Base-by-base conservation (phyloP, 495 filamentous ascomycete genomes). In the Penicillium waksmanii region DNA sequence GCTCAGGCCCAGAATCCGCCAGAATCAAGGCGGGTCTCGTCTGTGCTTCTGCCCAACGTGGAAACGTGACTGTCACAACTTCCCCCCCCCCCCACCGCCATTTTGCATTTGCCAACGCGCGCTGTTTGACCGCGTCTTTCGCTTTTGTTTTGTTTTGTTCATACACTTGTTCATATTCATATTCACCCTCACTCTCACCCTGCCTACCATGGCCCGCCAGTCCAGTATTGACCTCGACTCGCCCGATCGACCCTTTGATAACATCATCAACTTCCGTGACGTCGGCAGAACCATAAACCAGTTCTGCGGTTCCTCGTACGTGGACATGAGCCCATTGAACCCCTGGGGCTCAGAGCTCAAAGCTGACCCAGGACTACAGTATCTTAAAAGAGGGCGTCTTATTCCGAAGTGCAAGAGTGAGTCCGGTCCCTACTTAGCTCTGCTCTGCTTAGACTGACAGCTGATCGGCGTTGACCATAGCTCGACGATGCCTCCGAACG, bases 221-320 rank as follows among this genome's bases (percentile, higher is more conserved):
- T 72, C 70, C 43, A 77, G 73, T 60, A 63, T 77, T 25, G 74
- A 76, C 63, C 73, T 78, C 47, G 74, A 69, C 65, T 74, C 76
- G n/a, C 67, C 74, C 44, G 73, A 76, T 53, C 69, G 75, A 3
- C 76, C 79, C 1, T 87, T 93, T 60, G 79, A 89, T 52, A 85
- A 80, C 42, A 84, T 94, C 59, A 77, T 90, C 70, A 95, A 96
- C 69, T 93, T 96, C 73, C 86, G 92, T 36, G 92, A 96, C 80
- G 88, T 95, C 55, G 92, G 87, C n/a, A 75, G 80, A 55, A 86
- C 85, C 12, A 77, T 93, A 56, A 95, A 95, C 57, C 70, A 78
- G 21, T 79, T 81, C 43, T 63, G 80, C 18, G 81, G 81, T 3
- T 70, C 73, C 46, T 77, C 78, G 87, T 88, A 74, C 65, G 79